Percentiles rank a stretch among this genome's conserved stretches.
Evolutionary conservation across 78 protist genomes (phyloP).

Genomic region (Tieghemostelium lacteum): DNA sequence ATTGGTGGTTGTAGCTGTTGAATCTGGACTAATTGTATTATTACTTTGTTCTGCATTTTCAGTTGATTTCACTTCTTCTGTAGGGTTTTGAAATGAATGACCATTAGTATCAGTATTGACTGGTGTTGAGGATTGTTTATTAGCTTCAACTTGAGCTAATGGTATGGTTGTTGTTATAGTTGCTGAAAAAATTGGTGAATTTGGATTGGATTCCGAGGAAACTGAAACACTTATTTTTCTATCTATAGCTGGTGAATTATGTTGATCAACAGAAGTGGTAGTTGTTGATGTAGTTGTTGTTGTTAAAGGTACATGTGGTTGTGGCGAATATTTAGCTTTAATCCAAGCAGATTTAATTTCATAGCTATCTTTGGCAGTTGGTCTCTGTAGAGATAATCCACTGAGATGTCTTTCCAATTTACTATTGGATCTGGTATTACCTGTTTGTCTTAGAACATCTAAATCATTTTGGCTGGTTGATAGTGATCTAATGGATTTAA

Average conservation of each 20-base stretch:
- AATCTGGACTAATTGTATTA: neutral
- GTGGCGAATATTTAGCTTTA: slow-evolving; percentile 38
- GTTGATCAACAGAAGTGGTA: neutral
- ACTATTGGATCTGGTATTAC: slow-evolving; percentile 14
- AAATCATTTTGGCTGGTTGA: neutral
- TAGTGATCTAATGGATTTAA: slow-evolving; percentile 49
- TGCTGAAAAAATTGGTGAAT: slow-evolving; percentile 10
- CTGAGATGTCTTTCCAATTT: slow-evolving; percentile 42
- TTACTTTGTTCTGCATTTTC: neutral
- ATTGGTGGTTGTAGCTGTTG: neutral
- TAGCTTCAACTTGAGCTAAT: neutral
- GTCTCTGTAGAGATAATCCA: neutral
- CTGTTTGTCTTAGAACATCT: neutral
- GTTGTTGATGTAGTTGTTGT: neutral
- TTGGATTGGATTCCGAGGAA: neutral
- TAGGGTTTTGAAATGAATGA: no score
- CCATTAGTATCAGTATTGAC: neutral
- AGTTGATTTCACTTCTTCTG: no score
- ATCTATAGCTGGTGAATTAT: slow-evolving; percentile 1
- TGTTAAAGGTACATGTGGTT: neutral
- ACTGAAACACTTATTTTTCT: neutral
- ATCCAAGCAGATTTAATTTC: slow-evolving; percentile 58
- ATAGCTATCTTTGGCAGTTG: slow-evolving; percentile 35
- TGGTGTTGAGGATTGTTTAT: no score
- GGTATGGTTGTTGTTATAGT: neutral